A percentile compares a stretch with the other conserved stretches of the same genome.
Conservation (phyloP, 164 flowering plant species). For the Annona squamosa region DNA sequence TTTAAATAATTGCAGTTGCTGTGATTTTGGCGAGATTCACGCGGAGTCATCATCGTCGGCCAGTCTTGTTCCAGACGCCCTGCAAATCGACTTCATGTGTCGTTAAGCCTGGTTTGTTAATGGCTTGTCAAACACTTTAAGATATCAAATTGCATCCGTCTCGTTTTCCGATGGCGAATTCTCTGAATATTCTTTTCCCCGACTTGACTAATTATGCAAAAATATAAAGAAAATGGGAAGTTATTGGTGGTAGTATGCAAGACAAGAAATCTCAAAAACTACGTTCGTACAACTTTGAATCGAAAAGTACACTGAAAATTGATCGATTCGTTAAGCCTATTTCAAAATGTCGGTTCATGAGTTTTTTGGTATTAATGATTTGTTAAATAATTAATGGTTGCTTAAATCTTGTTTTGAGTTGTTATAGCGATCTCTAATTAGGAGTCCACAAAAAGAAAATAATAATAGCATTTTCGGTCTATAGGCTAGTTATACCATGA, state of each 20-base stretch:
- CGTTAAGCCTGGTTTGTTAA: not conserved
- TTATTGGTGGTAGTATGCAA: not conserved
- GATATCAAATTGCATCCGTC: constrained; percentile 1
- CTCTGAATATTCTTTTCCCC: not conserved
- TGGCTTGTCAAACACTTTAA: constrained; percentile 13
- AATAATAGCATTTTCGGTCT: too few species aligned
- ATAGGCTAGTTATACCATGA: too few species aligned
- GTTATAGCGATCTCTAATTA: too few species aligned
- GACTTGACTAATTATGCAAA: not conserved
- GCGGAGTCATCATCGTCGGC: constrained; percentile 7
- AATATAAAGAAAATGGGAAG: not conserved
- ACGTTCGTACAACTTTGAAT: not conserved
- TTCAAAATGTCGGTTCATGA: not conserved
- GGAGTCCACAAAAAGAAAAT: too few species aligned
- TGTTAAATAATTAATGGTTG: not conserved
- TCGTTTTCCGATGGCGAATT: not conserved
- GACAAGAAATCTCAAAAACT: not conserved
- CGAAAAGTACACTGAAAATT: not conserved
- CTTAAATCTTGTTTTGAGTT: not conserved
- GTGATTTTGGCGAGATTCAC: constrained; percentile 5
- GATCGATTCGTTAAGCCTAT: not conserved
- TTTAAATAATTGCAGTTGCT: not conserved
- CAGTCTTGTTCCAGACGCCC: constrained; percentile 1
- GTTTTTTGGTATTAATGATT: not conserved
- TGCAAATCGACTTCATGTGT: constrained; percentile 1